Percentiles rank a stretch among this genome's conserved stretches.
Conservation (phyloP, 192 early-diverging fungal genomes). For the Haplosporangium gracile region DNA sequence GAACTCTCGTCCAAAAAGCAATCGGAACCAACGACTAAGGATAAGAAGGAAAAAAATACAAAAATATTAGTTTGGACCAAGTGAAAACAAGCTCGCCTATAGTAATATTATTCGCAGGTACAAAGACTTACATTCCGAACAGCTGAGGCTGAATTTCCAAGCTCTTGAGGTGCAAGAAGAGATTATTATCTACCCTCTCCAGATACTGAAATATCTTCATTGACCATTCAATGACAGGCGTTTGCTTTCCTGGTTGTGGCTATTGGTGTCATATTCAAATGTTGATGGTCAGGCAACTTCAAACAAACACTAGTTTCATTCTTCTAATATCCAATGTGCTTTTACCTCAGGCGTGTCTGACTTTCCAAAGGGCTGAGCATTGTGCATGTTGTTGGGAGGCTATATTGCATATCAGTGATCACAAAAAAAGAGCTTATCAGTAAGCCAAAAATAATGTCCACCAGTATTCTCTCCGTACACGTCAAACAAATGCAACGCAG, state of each 20-base stretch:
- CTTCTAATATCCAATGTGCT: neutral
- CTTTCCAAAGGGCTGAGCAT: slow-evolving; percentile 29
- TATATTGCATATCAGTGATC: neutral
- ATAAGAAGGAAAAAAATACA: neutral
- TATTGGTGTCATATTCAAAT: slow-evolving; percentile 15
- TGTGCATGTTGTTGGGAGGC: slow-evolving; percentile 17
- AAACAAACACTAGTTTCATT: neutral
- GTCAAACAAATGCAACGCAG: neutral
- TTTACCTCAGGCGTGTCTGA: slow-evolving; percentile 43
- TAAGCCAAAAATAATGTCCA: neutral
- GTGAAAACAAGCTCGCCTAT: neutral
- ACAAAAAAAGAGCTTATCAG: neutral
- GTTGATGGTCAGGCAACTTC: neutral
- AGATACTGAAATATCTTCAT: slow-evolving; percentile 80
- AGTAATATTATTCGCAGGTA: neutral
- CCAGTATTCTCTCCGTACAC: neutral
- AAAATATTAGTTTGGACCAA: neutral
- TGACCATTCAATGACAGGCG: slow-evolving; percentile 84
- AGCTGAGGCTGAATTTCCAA: slow-evolving; percentile 94
- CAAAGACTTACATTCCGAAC: slow-evolving; percentile 82
- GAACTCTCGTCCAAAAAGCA: slow-evolving; percentile 94
- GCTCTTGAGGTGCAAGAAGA: slow-evolving; percentile 76
- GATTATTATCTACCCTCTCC: slow-evolving; percentile 74
- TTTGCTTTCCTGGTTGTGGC: slow-evolving; percentile 59
- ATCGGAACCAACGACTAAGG: slow-evolving; percentile 85